Conservation (phyloP, 2,329 filamentous ascomycete genomes). For the Microthyrium microscopicum region DNA sequence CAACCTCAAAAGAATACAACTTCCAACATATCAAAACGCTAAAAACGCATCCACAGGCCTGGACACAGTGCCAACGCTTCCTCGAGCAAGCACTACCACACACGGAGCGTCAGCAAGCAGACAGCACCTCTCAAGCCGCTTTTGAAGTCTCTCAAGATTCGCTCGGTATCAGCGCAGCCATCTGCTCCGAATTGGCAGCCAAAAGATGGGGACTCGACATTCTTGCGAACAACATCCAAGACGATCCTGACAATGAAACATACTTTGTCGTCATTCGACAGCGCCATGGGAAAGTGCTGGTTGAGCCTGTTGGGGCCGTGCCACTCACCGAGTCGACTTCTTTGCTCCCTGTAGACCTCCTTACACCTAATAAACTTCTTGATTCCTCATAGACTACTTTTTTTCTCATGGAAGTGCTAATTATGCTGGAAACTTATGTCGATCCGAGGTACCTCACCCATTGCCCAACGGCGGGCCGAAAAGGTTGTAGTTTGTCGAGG, state of each 20-base stretch:
- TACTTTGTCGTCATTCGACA: constrained; percentile 52
- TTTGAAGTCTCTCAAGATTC: constrained; percentile 51
- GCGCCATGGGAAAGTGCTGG: too few species aligned
- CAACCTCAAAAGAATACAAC: constrained; percentile 1
- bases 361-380: too few species aligned
- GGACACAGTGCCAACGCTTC: constrained; percentile 75
- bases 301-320: too few species aligned
- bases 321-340: too few species aligned
- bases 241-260: constrained; percentile 60
- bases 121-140: constrained; percentile 72
- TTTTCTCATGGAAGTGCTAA: too few species aligned
- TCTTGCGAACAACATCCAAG: constrained; percentile 54
- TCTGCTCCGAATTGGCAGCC: constrained; percentile 61
- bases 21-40: constrained; percentile 47
- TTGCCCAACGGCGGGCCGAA: too few species aligned
- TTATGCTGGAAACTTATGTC: too few species aligned
- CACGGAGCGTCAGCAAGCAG: constrained; percentile 67
- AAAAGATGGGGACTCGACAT: constrained; percentile 50
- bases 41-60: constrained; percentile 90
- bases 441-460: too few species aligned
- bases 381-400: too few species aligned
- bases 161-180: constrained; percentile 51
- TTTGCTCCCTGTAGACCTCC: too few species aligned
- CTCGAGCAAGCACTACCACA: constrained; percentile 47
- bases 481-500: too few species aligned